Percentiles rank a stretch among this genome's conserved stretches.
Conservation (phyloP, 1,284 basidiomycete genomes). For the Vanrija sp. region DNA sequence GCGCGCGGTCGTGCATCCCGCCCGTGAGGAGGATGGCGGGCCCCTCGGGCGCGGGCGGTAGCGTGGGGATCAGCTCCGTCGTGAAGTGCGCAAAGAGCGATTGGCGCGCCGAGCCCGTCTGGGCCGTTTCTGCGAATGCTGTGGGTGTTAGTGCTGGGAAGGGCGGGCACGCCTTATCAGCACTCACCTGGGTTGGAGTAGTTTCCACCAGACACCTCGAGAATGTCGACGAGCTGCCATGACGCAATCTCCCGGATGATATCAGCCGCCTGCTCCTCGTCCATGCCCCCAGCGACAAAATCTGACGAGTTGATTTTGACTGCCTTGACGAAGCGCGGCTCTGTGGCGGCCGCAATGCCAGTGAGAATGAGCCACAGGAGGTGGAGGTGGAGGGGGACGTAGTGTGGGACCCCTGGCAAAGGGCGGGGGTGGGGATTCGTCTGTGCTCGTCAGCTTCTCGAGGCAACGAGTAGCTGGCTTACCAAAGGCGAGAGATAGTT, state of each 20-base stretch:
- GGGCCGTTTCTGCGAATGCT: constrained; percentile 9
- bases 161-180: constrained; percentile 8
- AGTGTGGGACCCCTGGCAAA: constrained; percentile 55
- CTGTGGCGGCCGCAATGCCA: constrained; percentile 59
- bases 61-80: constrained; percentile 28
- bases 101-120: constrained; percentile 24
- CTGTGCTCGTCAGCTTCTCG: constrained; percentile 45
- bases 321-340: constrained; percentile 66
- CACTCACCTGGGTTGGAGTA: constrained; percentile 36
- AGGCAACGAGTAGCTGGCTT: constrained; percentile 13
- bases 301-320: constrained; percentile 87
- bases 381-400: constrained; percentile 51
- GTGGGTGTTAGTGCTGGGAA: constrained; percentile 15
- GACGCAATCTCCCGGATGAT: constrained; percentile 42
- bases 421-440: constrained; percentile 61
- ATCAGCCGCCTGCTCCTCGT: constrained; percentile 31
- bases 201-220: constrained; percentile 46
- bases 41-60: constrained; percentile 31
- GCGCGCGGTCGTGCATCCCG: constrained; percentile 33
- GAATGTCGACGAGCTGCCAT: constrained; percentile 53
- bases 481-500: constrained; percentile 80
- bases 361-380: constrained; percentile 64
- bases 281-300: constrained; percentile 58
- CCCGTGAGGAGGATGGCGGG: constrained; percentile 45
- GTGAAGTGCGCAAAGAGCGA: constrained; percentile 44